Evolutionary conservation across 257 asterid species (phyloP).

Genomic region (Osmanthus fragrans): DNA sequence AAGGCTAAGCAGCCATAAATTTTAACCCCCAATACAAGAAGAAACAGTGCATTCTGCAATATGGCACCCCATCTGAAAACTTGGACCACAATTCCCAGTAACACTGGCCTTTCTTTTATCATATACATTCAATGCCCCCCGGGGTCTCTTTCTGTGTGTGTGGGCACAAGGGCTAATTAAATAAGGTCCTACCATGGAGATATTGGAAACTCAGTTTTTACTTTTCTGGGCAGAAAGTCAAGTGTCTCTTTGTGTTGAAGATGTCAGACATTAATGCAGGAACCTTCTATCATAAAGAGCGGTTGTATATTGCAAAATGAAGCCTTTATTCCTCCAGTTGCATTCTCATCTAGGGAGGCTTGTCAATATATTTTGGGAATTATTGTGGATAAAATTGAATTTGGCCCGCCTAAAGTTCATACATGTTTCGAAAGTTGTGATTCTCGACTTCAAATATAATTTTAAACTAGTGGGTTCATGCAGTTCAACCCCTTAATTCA

Average conservation of each 20-base stretch:
- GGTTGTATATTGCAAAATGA: not conserved
- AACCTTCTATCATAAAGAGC: slow-evolving; percentile 13
- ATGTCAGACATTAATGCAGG: slow-evolving; percentile 9
- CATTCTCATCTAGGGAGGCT: not conserved
- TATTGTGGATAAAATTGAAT: not conserved
- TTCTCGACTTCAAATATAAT: no score
- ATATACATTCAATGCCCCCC: not conserved
- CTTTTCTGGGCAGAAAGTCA: not conserved
- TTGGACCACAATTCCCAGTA: not conserved
- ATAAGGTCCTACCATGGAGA: not conserved
- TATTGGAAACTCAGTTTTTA: not conserved
- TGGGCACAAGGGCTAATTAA: slow-evolving; percentile 1
- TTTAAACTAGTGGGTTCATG: no score
- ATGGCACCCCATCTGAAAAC: not conserved
- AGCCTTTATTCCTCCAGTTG: not conserved
- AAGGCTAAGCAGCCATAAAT: slow-evolving; percentile 13
- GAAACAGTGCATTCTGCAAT: not conserved
- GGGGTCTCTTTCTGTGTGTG: no score
- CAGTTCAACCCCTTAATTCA: no score
- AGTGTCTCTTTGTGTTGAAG: not conserved
- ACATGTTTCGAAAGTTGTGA: no score
- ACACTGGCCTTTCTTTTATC: not conserved
- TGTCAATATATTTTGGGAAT: not conserved
- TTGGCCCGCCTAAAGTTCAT: not conserved
- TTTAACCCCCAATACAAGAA: not conserved